Evolutionary conservation across 345 rosid genomes (phyloP).

Genomic region (Brassica napus): DNA sequence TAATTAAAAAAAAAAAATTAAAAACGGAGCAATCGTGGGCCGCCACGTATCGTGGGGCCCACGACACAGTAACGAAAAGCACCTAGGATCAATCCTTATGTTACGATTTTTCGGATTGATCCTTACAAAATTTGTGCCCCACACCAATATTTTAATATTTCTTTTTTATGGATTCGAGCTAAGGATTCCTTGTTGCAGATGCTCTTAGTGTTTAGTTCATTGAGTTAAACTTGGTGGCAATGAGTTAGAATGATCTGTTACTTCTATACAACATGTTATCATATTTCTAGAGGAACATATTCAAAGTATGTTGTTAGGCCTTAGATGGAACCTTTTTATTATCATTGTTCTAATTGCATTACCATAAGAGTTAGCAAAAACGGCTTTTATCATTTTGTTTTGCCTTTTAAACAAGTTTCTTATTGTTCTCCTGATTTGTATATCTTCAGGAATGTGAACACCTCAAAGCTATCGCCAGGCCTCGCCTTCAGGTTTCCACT

Average conservation of each 20-base stretch:
- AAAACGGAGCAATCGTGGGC: too few species aligned
- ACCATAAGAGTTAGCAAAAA: neutral
- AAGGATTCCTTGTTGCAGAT: too few species aligned
- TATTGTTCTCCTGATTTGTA: neutral
- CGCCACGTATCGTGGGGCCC: too few species aligned
- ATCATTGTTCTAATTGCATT: neutral
- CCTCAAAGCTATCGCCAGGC: slow-evolving; percentile 74
- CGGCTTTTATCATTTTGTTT: neutral
- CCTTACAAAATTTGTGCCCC: too few species aligned
- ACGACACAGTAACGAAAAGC: too few species aligned
- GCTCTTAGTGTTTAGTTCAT: neutral
- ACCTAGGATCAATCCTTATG: too few species aligned
- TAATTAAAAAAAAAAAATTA: too few species aligned
- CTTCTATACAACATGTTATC: neutral
- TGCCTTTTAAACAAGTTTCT: neutral
- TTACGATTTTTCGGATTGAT: too few species aligned
- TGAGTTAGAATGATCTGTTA: slow-evolving; percentile 3
- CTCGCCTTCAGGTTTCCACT: slow-evolving; percentile 78
- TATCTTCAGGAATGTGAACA: slow-evolving; percentile 87
- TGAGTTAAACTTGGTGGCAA: neutral
- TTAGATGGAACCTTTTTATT: neutral
- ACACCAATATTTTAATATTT: too few species aligned
- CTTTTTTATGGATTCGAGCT: too few species aligned
- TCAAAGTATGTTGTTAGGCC: neutral
- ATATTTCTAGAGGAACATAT: neutral